phyloP scores from a whole-genome alignment of 176 grass and related monocot genomes.

The Rhynchospora pubera region DNA sequence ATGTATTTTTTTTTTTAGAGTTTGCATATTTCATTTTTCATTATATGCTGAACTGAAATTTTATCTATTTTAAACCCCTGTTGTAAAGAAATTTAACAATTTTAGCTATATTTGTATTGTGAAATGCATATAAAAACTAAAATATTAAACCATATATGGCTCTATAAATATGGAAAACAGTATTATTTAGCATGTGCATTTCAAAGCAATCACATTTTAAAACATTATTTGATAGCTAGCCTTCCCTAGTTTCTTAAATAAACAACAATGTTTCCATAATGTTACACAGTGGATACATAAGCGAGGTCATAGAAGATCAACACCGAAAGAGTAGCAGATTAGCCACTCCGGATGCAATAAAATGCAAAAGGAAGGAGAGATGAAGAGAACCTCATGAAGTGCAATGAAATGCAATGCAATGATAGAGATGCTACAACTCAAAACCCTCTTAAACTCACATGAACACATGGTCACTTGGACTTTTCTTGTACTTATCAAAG shows the following conservation, averaged over 20 bases:
- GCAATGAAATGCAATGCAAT: slow-evolving; percentile 21
- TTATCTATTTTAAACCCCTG: no score
- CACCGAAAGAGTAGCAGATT: neutral
- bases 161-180: no score
- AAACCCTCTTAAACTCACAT: slow-evolving; percentile 44
- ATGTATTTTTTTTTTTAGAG: no score
- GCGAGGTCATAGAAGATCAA: neutral
- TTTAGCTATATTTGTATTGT: no score
- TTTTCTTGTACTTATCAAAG: slow-evolving; percentile 14
- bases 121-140: no score
- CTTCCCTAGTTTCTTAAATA: neutral
- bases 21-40: no score
- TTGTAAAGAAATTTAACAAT: no score
- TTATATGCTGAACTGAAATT: no score
- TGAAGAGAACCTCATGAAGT: neutral
- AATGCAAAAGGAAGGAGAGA: slow-evolving; percentile 8
- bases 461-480: slow-evolving; percentile 54
- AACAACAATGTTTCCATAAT: neutral
- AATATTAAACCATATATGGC: no score
- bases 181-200: no score
- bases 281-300: neutral
- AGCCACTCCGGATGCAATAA: neutral
- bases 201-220: no score
- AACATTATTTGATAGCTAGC: neutral
- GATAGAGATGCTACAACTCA: slow-evolving; percentile 41